Base-by-base conservation (phyloP, 2,329 filamentous ascomycete genomes). In the Phialophora macrospora region DNA sequence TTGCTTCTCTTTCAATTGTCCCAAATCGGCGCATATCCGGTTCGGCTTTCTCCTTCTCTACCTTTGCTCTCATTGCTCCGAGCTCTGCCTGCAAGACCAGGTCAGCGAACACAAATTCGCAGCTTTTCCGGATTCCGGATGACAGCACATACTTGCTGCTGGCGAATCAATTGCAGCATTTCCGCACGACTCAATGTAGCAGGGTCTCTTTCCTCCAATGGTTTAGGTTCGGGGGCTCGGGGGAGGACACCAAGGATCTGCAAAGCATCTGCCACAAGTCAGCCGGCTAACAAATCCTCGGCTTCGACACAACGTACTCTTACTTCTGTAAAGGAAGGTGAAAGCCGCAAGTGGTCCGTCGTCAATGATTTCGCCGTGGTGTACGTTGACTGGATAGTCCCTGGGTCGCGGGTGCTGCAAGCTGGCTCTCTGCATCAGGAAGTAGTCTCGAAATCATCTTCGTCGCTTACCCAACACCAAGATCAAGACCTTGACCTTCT, bases 241-340 rank as follows among this genome's bases (percentile, higher is more conserved):
- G 48, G 48, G 12, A 51, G 48, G 48, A 51, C 22, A 17, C 48
- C 48, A 17, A 51, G 48, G 48, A 26, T 51, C 22, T 51, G 48
- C 14, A 51, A 51, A 6, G 48, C 48, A 51, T 26, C 48, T 51
- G 20, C 7, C 17, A 14, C 48, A 5, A 12, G 48, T 28, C 48
- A 51, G 22, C 20, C 8, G 1, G 2, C 38, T 44, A 8, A 26
- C 20, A 22, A 51, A 22, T 26, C 20, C 9, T 20, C 48, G 22
- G 48, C 22, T 51, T 51, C 24, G 11, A 8, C 12, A 17, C 48
- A 51, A 20, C 22, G 4, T 28, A 51, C 48, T 51, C 22, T 14
- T 51, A 28, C 48, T 51, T 28, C 48, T 51, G 24, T 51, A 51
- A 22, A 22, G 14, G 48, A 51, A 51, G 9, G 26, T 51, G 48